Base-by-base conservation (phyloP, 768 basidiomycete species). In the Rhodotorula toruloides region DNA sequence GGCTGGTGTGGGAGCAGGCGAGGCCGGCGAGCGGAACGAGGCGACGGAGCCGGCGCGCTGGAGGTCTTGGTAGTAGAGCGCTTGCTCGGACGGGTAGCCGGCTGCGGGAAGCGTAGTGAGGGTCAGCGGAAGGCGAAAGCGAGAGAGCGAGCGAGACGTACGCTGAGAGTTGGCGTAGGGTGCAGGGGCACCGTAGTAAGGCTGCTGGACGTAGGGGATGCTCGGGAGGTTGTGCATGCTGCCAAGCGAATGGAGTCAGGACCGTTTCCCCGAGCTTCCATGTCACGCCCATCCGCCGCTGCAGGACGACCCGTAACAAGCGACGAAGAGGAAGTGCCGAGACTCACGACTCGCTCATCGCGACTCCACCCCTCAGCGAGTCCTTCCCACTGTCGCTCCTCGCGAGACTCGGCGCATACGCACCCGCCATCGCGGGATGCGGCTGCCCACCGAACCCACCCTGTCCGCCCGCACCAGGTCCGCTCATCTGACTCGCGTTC, bases 31-130 rank as follows among this genome's bases (percentile, higher is more conserved):
- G n/a, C n/a, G n/a, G n/a, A n/a, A n/a, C n/a, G n/a, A n/a, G n/a
- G n/a, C n/a, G n/a, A n/a, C n/a, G n/a, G 60, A 61, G 34, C 34
- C 50, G 34, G 57, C 61, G 34, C 67, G 57, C 32, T 68, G 57
- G 46, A 63, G 67, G 31, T 63, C 46, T 19, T 52, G 53, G 46
- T 59, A 68, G 36, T 37, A 47, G 47, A 44, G 56, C 7, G 61
- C 47, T 49, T 67, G 66, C 34, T 67, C 66, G n/a, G 54, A 52
- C 42, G 66, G 66, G 57, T 67, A 67, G n/a, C 66, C 66, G 39
- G 61, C 65, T 67, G 37, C 1, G 40, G 34, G 36, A 7, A 22
- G 25, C n/a, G 29, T 3, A 46, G 7, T 36, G 12, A 29, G 2
- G 14, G 47, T 40, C 11, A 49, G 56, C 27, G 2, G 39, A 31